A percentile compares a stretch with the other conserved stretches of the same genome.
Evolutionary conservation across 768 basidiomycete species (phyloP).

Genomic region (Sarcodon aspratus): DNA sequence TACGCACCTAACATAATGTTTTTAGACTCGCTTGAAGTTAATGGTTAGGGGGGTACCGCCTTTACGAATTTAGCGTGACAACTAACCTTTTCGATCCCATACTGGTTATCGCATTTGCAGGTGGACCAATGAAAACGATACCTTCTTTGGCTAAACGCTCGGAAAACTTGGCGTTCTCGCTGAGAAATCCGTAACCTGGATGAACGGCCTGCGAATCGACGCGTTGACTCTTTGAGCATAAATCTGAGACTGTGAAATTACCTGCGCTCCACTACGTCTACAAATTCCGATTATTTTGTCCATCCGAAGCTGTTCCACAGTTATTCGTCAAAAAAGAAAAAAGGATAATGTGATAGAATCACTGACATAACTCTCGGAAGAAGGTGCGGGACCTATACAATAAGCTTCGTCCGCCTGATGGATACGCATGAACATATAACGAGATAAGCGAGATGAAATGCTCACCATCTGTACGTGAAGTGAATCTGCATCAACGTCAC

Average conservation of each 20-base stretch:
- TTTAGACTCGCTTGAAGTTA: constrained; percentile 69
- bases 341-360: not conserved
- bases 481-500: constrained; percentile 72
- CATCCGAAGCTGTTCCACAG: constrained; percentile 52
- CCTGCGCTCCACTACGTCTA: constrained; percentile 74
- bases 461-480: constrained; percentile 73
- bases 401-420: constrained; percentile 39
- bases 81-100: constrained; percentile 91
- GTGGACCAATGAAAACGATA: constrained; percentile 86
- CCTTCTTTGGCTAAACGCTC: constrained; percentile 63
- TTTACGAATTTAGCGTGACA: not conserved
- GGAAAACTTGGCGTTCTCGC: constrained; percentile 83
- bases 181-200: constrained; percentile 88
- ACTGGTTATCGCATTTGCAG: constrained; percentile 74
- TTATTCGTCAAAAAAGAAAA: constrained; percentile 1
- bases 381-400: constrained; percentile 86
- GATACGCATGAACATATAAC: not conserved
- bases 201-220: constrained; percentile 60
- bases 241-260: constrained; percentile 18
- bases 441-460: too few relatives aligned
- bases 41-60: not conserved
- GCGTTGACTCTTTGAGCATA: not conserved
- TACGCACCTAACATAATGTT: constrained; percentile 77
- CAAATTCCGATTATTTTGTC: constrained; percentile 86
- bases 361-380: constrained; percentile 81